Evolutionary conservation across 2,329 filamentous ascomycete genomes (phyloP).

Genomic region (Aspergillus aculeatus): DNA sequence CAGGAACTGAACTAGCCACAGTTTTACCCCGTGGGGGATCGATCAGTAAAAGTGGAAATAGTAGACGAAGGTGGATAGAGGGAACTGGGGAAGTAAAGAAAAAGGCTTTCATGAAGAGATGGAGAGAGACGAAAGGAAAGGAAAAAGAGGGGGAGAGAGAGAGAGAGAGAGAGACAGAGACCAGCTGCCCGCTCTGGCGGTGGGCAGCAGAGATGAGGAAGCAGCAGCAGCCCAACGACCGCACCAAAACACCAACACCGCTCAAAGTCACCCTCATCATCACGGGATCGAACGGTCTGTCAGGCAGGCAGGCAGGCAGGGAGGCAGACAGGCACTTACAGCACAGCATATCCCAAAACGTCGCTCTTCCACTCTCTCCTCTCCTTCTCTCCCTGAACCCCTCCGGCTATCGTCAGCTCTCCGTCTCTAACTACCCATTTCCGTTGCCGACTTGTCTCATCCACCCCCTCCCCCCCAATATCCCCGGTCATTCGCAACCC

Average conservation of each 20-base stretch:
- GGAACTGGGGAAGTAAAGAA: not conserved
- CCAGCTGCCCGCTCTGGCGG: not conserved
- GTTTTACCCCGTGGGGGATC: constrained; percentile 17
- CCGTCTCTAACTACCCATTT: too few species aligned
- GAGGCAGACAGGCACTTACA: too few species aligned
- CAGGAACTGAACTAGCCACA: constrained; percentile 8
- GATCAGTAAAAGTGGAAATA: not conserved
- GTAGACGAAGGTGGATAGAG: not conserved
- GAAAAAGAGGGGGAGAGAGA: not conserved
- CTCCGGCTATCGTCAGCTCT: too few species aligned
- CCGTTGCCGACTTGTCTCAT: too few species aligned
- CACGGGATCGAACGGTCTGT: not conserved
- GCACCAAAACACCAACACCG: too few species aligned
- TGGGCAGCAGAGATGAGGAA: not conserved
- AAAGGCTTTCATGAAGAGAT: not conserved
- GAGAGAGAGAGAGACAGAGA: too few species aligned
- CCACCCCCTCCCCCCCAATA: too few species aligned
- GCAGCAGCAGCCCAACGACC: not conserved
- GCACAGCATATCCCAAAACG: too few species aligned
- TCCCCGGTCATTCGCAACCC: too few species aligned
- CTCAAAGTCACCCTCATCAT: not conserved
- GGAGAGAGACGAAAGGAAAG: not conserved
- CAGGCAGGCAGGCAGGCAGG: too few species aligned
- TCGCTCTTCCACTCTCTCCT: too few species aligned
- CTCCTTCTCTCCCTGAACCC: too few species aligned